Evolutionary conservation across 2,329 filamentous ascomycete genomes (phyloP), one percentile per base, ranked within the genome.

Genomic region (Diaporthe aspalathi): DNA sequence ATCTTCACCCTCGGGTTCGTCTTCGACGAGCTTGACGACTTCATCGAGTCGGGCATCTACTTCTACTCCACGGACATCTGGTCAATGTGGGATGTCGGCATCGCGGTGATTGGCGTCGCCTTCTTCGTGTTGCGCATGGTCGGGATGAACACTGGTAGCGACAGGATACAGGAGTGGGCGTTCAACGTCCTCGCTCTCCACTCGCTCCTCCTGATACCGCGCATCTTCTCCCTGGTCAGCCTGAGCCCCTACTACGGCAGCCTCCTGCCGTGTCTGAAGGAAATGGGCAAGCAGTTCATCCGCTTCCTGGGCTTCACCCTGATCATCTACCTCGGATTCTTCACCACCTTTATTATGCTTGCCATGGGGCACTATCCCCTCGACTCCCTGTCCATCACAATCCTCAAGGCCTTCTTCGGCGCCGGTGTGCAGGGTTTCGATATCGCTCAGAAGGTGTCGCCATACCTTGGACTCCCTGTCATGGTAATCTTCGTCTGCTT

Each of bases 51-150:
- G 9, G 68, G 68, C 2, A 65, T 53, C 9, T 70, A 70, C 43
- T 70, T 70, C 50, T 70, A 70, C 68, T 27, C 68, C 49, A 65
- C 68, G 29, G 68, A 70, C 11, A 70, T 70, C 32, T 70, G 68
- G 68, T 70, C 68, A 17, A 35, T 70, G 29, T 70, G 68, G 68
- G 68, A 70, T 14, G 60, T 70, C 52, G 68, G 68, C 29, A 70
- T 70, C 40, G 40, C 65, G 8, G 32, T 70, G 5, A 60, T 70
- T 20, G 68, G 68, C 74, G 78, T 93, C 32, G 82, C 84, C 8
- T 82, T 93, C 7, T 93, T 70, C 45, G 68, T 70, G 29, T 53
- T 70, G n/a, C 68, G 68, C 1, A 57, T 70, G 60, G n/a, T 70
- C 43, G 68, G 68, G 29, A 32, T 70, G 22, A 24, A 29, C 52